Percentiles rank a stretch among this genome's conserved stretches.
Evolutionary conservation across 176 grass and related monocot genomes (phyloP).

Genomic region (Paspalum notatum): DNA sequence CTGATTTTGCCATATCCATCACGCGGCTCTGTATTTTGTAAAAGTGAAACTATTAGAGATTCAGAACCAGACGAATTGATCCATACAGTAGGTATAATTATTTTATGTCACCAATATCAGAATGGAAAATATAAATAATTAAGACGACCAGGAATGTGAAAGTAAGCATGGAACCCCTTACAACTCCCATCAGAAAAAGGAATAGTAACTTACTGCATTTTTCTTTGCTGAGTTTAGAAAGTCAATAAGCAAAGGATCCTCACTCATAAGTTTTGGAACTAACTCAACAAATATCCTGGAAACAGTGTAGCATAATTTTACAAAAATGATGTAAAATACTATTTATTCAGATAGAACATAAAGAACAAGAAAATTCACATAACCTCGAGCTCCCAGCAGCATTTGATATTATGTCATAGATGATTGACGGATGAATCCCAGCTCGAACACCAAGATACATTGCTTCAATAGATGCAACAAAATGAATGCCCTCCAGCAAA

Average conservation of each 20-base stretch:
- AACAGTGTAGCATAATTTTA: constrained; percentile 11
- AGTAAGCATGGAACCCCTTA: not conserved
- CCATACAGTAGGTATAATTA: constrained; percentile 1
- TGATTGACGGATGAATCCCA: constrained; percentile 94
- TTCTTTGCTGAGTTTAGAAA: constrained; percentile 62
- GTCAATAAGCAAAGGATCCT: constrained; percentile 51
- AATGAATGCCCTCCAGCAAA: constrained; percentile 90
- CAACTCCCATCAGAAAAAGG: not conserved
- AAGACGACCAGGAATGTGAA: not conserved
- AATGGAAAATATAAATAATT: constrained; percentile 2
- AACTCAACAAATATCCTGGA: constrained; percentile 85
- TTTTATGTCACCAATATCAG: constrained; percentile 38
- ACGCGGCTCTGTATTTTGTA: constrained; percentile 61
- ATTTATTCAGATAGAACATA: constrained; percentile 25
- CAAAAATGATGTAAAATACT: constrained; percentile 19
- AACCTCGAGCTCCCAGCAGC: constrained; percentile 95
- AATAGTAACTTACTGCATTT: constrained; percentile 62
- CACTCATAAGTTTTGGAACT: constrained; percentile 81
- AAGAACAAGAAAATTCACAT: constrained; percentile 25
- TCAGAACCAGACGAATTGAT: constrained; percentile 39
- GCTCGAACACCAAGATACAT: constrained; percentile 93
- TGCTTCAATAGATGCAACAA: constrained; percentile 88
- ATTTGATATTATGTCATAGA: constrained; percentile 98
- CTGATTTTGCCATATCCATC: constrained; percentile 81
- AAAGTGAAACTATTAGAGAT: constrained; percentile 42